Percentiles rank a stretch among this genome's conserved stretches.
phyloP scores from a whole-genome alignment of 768 basidiomycete species.

The Kwoniella sp. region DNA sequence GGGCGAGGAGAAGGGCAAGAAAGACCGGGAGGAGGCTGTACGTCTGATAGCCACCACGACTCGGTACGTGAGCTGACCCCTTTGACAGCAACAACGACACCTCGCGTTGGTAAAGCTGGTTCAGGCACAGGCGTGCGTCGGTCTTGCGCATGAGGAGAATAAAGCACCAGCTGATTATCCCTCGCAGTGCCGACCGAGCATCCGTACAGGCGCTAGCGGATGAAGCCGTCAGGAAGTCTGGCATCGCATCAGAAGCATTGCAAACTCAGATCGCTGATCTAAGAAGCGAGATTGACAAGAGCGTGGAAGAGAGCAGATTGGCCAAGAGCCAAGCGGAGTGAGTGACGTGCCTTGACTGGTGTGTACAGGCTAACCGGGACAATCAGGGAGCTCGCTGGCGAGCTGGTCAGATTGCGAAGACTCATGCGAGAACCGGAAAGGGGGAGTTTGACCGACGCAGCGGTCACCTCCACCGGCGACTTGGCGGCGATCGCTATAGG shows the following conservation, averaged over 20 bases:
- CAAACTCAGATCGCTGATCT: constrained; percentile 28
- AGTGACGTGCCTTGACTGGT: not conserved
- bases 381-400: constrained; percentile 30
- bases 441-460: constrained; percentile 13
- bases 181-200: constrained; percentile 19
- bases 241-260: constrained; percentile 17
- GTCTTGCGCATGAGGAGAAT: constrained; percentile 3
- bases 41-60: not conserved
- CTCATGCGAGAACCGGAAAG: constrained; percentile 26
- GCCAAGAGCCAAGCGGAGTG: constrained; percentile 34
- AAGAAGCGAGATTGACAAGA: constrained; percentile 20
- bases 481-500: not conserved
- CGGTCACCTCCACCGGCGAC: constrained; percentile 5
- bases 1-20: constrained; percentile 25
- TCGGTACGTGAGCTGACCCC: not conserved
- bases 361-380: too few species aligned
- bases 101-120: constrained; percentile 33
- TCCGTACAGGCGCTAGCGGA: constrained; percentile 16
- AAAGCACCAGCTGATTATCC: not conserved
- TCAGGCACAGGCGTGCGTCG: constrained; percentile 39
- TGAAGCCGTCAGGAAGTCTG: constrained; percentile 13
- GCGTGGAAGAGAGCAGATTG: constrained; percentile 12
- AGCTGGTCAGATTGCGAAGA: constrained; percentile 28
- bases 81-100: constrained; percentile 33
- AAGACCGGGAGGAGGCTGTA: constrained; percentile 43